phyloP scores from a whole-genome alignment of 208 protist species.

The Wallacemonas rigidus region DNA sequence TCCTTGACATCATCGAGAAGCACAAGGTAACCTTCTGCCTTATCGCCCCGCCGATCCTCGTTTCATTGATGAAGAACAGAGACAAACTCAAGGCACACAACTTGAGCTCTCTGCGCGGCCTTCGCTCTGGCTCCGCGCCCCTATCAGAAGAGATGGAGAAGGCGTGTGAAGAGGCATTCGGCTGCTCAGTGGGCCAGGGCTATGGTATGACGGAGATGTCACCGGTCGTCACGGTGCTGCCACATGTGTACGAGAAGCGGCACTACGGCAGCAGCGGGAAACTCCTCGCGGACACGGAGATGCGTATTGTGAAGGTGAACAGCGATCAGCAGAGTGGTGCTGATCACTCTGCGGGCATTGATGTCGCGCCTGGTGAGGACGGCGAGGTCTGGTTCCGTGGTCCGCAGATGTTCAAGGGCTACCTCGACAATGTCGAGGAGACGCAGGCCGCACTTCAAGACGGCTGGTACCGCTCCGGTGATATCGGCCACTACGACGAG shows the following conservation, averaged over 20 bases:
- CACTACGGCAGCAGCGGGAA: constrained; percentile 17
- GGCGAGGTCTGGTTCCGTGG: constrained; percentile 78
- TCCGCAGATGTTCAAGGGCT: constrained; percentile 81
- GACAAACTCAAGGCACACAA: constrained; percentile 38
- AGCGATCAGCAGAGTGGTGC: constrained; percentile 40
- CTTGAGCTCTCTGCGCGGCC: constrained; percentile 29
- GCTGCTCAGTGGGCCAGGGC: constrained; percentile 42
- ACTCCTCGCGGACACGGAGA: constrained; percentile 35
- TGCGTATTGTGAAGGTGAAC: constrained; percentile 44
- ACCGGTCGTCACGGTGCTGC: constrained; percentile 37
- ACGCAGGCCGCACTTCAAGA: constrained; percentile 51
- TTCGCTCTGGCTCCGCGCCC: constrained; percentile 68
- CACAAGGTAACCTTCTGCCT: constrained; percentile 54
- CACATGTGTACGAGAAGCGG: neutral
- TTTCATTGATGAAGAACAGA: constrained; percentile 68
- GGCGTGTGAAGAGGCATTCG: constrained; percentile 21
- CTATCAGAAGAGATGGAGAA: constrained; percentile 42
- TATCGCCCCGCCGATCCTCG: constrained; percentile 78
- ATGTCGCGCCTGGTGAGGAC: constrained; percentile 23
- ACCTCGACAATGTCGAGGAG: constrained; percentile 54
- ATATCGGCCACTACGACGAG: constrained; percentile 64
- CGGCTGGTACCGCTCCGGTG: constrained; percentile 76
- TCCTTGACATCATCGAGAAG: constrained; percentile 44
- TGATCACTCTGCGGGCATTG: constrained; percentile 33
- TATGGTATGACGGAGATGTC: constrained; percentile 87